Evolutionary conservation across 495 filamentous ascomycete species (phyloP), one percentile per base, ranked within the genome.

Genomic region (Penicillium bialowiezense): DNA sequence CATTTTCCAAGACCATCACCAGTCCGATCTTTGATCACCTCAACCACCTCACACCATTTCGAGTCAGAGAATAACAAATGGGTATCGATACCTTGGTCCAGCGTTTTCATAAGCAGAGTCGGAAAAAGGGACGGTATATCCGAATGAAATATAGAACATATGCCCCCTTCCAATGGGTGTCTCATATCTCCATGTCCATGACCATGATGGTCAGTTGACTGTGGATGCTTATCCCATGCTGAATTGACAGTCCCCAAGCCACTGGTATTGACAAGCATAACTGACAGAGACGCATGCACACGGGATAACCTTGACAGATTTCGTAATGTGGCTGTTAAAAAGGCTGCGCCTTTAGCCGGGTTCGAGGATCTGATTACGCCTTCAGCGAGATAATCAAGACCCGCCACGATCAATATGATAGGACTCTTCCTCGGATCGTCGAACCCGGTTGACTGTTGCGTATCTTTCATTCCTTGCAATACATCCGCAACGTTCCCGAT

Each of bases 1-100:
- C 70, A 74, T 57, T 64, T 71, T 13, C 73, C 71, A 12, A 65
- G 21, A 13, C 66, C 61, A 48, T 56, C 41, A 0, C 71, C 71
- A 5, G 55, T 48, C 4, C 73, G 63, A 54, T 73, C 71, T 44
- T 76, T 76, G 32, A 76, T 60, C 3, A 74, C 66, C 45, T 76
- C 73, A 1, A 71, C 61, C 9, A 73, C 62, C 17, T 37, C 41
- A 7, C 41, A 45, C 1, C 43, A 42, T 38, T 52, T 63, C 12
- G 59, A 48, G 21, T 44, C 60, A n/a, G 69, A 72, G 14, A 72
- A 33, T 13, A 76, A 50, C 3, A 76, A 48, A 59, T 76, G 73
- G 3, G 51, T 60, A 59, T 76, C 73, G 7, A 70, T 64, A 0
- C 67, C 73, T 35, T 70, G 67, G 39, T 76, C 73, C 33, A 74